These are phyloP conservation scores for Trichoderma gamsii DNA, from an alignment of 495 filamentous ascomycete genomes.

Conservation along the genomic window DNA sequence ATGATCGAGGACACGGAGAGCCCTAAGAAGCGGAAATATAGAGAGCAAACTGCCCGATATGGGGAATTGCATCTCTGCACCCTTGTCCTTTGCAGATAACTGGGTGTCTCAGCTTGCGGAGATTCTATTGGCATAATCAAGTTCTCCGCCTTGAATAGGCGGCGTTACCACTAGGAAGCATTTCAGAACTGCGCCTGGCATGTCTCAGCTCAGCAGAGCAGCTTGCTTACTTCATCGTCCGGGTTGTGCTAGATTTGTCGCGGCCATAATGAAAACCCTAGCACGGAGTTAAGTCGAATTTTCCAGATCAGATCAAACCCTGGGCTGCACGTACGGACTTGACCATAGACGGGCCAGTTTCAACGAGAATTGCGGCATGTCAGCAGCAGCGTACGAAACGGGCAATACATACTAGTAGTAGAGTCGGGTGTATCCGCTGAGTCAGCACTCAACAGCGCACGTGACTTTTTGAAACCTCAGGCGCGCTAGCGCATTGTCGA, in stretches of 20 bases:
- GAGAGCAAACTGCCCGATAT: not conserved
- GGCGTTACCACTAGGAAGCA: too few species aligned
- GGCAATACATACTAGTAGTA: too few species aligned
- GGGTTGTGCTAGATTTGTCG: not conserved
- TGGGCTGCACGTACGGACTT: not conserved
- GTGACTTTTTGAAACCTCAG: slow-evolving; percentile 12
- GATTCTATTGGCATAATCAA: not conserved
- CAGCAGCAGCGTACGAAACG: too few species aligned
- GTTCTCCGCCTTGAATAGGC: not conserved
- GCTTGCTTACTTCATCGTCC: not conserved
- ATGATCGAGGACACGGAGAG: not conserved
- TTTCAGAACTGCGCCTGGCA: not conserved
- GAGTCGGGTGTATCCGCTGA: not conserved
- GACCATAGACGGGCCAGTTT: not conserved
- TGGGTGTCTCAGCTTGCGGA: not conserved
- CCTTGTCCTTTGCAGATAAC: not conserved
- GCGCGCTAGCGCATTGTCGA: slow-evolving; percentile 7
- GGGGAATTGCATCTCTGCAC: too few species aligned
- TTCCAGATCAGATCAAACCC: not conserved
- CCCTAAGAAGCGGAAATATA: not conserved
- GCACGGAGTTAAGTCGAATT: not conserved
- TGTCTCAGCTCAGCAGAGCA: not conserved
- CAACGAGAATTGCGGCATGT: not conserved
- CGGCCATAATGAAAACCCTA: not conserved
- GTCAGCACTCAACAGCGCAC: not conserved